Conservation (phyloP, 1,284 basidiomycete genomes). For the Trametes versicolor region DNA sequence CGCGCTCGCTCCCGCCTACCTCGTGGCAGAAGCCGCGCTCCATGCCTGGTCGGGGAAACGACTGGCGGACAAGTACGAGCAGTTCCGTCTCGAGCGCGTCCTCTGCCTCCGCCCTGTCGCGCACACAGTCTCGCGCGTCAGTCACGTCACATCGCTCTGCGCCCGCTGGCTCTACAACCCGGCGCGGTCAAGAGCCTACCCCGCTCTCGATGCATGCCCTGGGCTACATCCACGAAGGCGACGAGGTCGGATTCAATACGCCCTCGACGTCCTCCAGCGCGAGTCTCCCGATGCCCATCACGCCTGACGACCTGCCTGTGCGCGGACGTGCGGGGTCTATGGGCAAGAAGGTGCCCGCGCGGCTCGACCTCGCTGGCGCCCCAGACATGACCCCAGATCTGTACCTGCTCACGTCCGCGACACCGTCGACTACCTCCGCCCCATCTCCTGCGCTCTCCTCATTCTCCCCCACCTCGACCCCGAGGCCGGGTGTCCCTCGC, state of each 20-base stretch:
- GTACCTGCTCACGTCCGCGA: slow-evolving; percentile 17
- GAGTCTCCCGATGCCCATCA: slow-evolving; percentile 27
- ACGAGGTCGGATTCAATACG: slow-evolving; percentile 30
- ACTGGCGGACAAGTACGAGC: slow-evolving; percentile 36
- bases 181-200: slow-evolving; percentile 18
- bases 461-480: slow-evolving; percentile 5
- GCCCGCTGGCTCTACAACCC: slow-evolving; percentile 14
- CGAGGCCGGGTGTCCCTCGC: slow-evolving; percentile 29
- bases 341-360: slow-evolving; percentile 21
- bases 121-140: slow-evolving; percentile 32
- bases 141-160: slow-evolving; percentile 34
- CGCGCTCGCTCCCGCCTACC: slow-evolving; percentile 40
- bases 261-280: slow-evolving; percentile 33
- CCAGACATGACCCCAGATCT: slow-evolving; percentile 11
- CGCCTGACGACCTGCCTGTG: slow-evolving; percentile 23
- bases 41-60: slow-evolving; percentile 12
- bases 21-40: slow-evolving; percentile 36
- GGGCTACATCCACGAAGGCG: slow-evolving; percentile 30
- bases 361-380: slow-evolving; percentile 17
- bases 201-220: slow-evolving; percentile 21
- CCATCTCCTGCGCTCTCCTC: slow-evolving; percentile 2
- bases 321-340: slow-evolving; percentile 16
- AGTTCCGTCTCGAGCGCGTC: slow-evolving; percentile 36
- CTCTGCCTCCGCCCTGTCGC: slow-evolving; percentile 22
- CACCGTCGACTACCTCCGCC: slow-evolving; percentile 8